These are phyloP conservation scores for Epichloe glyceriae DNA, from an alignment of 2,329 filamentous ascomycete species.

Conservation along the genomic window DNA sequence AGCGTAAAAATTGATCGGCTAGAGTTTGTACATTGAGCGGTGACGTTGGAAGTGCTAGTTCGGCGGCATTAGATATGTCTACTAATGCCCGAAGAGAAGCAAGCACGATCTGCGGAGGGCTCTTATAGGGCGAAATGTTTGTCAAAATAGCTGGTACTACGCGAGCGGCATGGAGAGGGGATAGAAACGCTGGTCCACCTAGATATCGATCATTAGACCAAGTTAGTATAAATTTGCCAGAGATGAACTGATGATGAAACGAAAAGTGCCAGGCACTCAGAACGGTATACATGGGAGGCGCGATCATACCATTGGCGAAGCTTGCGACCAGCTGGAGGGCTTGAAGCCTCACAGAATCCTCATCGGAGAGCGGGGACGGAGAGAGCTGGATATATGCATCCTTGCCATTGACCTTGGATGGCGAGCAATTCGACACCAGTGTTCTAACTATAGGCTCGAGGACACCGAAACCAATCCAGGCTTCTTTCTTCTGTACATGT, in stretches of 20 bases:
- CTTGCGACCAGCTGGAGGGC: slow-evolving; percentile 76
- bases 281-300: neutral
- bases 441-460: slow-evolving; percentile 43
- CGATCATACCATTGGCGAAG: slow-evolving; percentile 60
- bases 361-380: slow-evolving; percentile 35
- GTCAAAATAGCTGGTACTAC: slow-evolving; percentile 58
- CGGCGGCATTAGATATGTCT: slow-evolving; percentile 54
- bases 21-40: slow-evolving; percentile 37
- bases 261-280: neutral
- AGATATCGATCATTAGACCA: slow-evolving; percentile 24
- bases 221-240: neutral
- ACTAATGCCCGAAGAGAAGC: slow-evolving; percentile 64
- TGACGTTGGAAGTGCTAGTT: slow-evolving; percentile 37
- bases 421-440: slow-evolving; percentile 24
- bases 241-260: neutral
- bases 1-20: slow-evolving; percentile 53
- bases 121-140: slow-evolving; percentile 52
- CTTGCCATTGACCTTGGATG: slow-evolving; percentile 25
- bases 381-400: slow-evolving; percentile 22
- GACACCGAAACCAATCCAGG: slow-evolving; percentile 58
- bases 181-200: slow-evolving; percentile 72
- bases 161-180: slow-evolving; percentile 55
- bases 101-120: slow-evolving; percentile 53
- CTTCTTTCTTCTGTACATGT: slow-evolving; percentile 74
- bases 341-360: slow-evolving; percentile 60